A percentile compares a stretch with the other conserved stretches of the same genome.
These are phyloP conservation scores for Dryas alaskensis DNA, from an alignment of 306 rosid genomes.

Conservation along the genomic window DNA sequence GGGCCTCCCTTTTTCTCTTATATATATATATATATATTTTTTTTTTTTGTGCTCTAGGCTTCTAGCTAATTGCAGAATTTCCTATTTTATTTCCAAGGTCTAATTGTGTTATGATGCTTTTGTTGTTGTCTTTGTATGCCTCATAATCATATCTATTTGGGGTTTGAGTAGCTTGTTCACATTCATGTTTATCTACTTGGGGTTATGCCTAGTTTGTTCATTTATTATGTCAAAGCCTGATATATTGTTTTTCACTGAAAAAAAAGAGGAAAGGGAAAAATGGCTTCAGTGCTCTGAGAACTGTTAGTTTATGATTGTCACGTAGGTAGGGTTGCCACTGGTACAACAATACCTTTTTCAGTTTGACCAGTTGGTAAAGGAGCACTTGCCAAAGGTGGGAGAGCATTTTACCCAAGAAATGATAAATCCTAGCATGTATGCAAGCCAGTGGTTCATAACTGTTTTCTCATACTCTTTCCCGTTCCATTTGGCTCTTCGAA, in stretches of 20 bases:
- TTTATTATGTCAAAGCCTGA: conserved; percentile 9
- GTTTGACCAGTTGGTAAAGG: conserved; percentile 70
- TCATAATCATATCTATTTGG: not conserved
- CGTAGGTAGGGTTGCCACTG: conserved; percentile 85
- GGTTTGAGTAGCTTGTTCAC: not conserved
- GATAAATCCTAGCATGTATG: conserved; percentile 99
- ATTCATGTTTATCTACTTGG: not conserved
- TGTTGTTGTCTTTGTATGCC: not conserved
- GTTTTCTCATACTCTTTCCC: conserved; percentile 98
- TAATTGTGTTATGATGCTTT: not conserved
- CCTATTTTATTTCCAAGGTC: not conserved
- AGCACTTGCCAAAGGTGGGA: conserved; percentile 80
- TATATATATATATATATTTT: too few relatives aligned
- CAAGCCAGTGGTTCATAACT: conserved; percentile 98
- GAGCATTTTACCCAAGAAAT: conserved; percentile 81
- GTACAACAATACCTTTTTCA: conserved; percentile 94
- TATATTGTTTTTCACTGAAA: not conserved
- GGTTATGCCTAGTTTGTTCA: not conserved
- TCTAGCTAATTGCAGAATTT: not conserved
- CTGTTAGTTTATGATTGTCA: conserved; percentile 20
- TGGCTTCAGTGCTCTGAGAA: conserved; percentile 19
- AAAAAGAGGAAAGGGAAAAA: conserved; percentile 7
- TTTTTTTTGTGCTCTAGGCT: not conserved
- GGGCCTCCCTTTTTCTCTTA: too few relatives aligned
- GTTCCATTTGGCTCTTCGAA: conserved; percentile 93